Conservation (phyloP, 768 basidiomycete genomes). For the Suillus ampliporus region DNA sequence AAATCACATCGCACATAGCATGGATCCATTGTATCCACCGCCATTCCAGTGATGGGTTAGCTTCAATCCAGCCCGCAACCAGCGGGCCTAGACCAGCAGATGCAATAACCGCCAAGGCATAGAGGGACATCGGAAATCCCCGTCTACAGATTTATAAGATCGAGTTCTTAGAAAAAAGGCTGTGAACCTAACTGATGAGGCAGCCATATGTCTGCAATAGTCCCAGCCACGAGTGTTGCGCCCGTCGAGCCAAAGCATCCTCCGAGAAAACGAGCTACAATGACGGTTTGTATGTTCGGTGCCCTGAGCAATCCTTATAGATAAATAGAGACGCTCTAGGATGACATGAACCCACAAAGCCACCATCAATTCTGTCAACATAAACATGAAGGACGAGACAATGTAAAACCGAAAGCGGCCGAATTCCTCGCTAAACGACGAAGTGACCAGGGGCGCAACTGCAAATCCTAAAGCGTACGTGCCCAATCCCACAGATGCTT, state of each 20-base stretch:
- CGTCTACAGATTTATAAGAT: slow-evolving; percentile 50
- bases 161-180: background rate
- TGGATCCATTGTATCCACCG: slow-evolving; percentile 88
- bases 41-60: slow-evolving; percentile 64
- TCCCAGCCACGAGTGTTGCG: slow-evolving; percentile 77
- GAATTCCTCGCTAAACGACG: slow-evolving; percentile 76
- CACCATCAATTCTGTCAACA: slow-evolving; percentile 52
- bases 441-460: slow-evolving; percentile 65
- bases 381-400: slow-evolving; percentile 53
- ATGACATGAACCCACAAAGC: slow-evolving; percentile 31
- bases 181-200: slow-evolving; percentile 55
- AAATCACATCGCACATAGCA: slow-evolving; percentile 51
- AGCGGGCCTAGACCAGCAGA: slow-evolving; percentile 71
- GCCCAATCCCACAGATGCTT: slow-evolving; percentile 54
- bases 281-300: slow-evolving; percentile 62
- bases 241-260: slow-evolving; percentile 74
- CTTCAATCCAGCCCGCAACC: slow-evolving; percentile 69
- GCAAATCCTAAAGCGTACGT: slow-evolving; percentile 67
- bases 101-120: slow-evolving; percentile 62
- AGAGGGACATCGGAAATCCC: slow-evolving; percentile 79
- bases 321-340: background rate
- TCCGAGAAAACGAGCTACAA: slow-evolving; percentile 66
- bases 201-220: slow-evolving; percentile 71
- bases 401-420: slow-evolving; percentile 67
- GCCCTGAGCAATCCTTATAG: slow-evolving; percentile 30